Base-by-base conservation (phyloP, 495 filamentous ascomycete genomes). In the Penicillium coprophilum region DNA sequence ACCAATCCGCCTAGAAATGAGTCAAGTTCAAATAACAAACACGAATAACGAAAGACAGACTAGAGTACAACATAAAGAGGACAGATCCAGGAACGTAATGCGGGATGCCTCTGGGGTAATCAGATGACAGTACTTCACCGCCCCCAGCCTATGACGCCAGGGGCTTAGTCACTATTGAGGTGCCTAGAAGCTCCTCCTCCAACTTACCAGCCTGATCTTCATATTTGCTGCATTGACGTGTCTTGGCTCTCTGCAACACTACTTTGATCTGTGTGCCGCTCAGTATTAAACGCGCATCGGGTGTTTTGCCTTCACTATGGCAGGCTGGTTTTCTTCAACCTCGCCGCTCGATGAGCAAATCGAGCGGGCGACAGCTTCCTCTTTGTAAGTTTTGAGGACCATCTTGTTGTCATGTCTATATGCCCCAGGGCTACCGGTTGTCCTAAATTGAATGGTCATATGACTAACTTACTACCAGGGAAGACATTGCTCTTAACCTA, bases 271-370 rank as follows among this genome's bases (percentile, higher is more conserved):
- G 30, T 11, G 30, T 44, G n/a, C 17, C 23, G 9, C 32, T 31
- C 4, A 46, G 54, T 17, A 52, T 55, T 38, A 50, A 20, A 38
- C 45, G 15, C 46, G 27, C 28, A 20, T 10, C 19, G 19, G 41
- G 57, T 56, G 52, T 53, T 17, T 17, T 46, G 43, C 30, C 48
- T 34, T 40, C n/a, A 88, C 79, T 77, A 96, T 96, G 90, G 82
- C 88, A 59, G 84, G 91, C 66, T 97, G 94, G 90, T 96, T 94
- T 78, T 89, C 87, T 40, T 90, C 88, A 49, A 87, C 87, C 67
- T 89, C 84, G 45, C 90, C 91, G 67, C 83, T 98, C 70, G 95
- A 98, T 71, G 91, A 95, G 71, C 94, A 97, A 78, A 88, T 98
- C 62, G 94, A 96, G 68, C 88, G 87, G 71, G 94, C 94, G 41